Evolutionary conservation across 2,329 filamentous ascomycete species (phyloP).

Genomic region (Emmonsiellopsis sp.): DNA sequence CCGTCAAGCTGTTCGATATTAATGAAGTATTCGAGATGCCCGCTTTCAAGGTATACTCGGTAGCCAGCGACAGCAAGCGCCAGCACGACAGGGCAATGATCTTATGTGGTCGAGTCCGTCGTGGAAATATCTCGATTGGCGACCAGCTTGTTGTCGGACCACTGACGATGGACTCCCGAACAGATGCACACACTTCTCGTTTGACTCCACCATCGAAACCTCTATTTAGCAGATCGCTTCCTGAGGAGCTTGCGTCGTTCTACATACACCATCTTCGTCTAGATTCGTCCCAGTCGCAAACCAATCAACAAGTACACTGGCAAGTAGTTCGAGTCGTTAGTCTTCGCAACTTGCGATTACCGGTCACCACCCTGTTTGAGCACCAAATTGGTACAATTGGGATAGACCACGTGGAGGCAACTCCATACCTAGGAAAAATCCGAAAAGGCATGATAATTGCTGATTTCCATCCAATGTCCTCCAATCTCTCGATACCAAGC

Average conservation of each 20-base stretch:
- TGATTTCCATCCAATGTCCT: slow-evolving; percentile 43
- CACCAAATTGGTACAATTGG: slow-evolving; percentile 89
- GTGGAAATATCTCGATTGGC: slow-evolving; percentile 67
- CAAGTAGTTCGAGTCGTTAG: slow-evolving; percentile 71
- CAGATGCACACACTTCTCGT: slow-evolving; percentile 23
- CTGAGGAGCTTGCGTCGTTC: slow-evolving; percentile 26
- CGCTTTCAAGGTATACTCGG: slow-evolving; percentile 47
- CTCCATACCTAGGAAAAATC: slow-evolving; percentile 32
- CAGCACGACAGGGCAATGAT: slow-evolving; percentile 55
- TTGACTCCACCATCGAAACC: slow-evolving; percentile 14
- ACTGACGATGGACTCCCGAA: slow-evolving; percentile 43
- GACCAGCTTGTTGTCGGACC: slow-evolving; percentile 73
- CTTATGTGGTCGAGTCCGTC: slow-evolving; percentile 74
- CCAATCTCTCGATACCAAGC: slow-evolving; percentile 19
- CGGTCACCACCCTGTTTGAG: slow-evolving; percentile 63
- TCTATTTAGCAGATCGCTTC: slow-evolving; percentile 23
- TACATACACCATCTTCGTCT: slow-evolving; percentile 19
- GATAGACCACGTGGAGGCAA: slow-evolving; percentile 41
- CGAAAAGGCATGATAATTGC: slow-evolving; percentile 78
- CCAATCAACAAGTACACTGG: slow-evolving; percentile 61
- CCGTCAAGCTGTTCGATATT: slow-evolving; percentile 68
- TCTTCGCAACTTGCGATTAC: slow-evolving; percentile 76
- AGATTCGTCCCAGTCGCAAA: slow-evolving; percentile 43
- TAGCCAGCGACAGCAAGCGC: slow-evolving; percentile 30
- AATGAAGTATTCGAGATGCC: slow-evolving; percentile 81